Percentiles rank a stretch among this genome's conserved stretches.
Conservation (phyloP, 1,139 yeast genomes). For the Suhomyces maxii region DNA sequence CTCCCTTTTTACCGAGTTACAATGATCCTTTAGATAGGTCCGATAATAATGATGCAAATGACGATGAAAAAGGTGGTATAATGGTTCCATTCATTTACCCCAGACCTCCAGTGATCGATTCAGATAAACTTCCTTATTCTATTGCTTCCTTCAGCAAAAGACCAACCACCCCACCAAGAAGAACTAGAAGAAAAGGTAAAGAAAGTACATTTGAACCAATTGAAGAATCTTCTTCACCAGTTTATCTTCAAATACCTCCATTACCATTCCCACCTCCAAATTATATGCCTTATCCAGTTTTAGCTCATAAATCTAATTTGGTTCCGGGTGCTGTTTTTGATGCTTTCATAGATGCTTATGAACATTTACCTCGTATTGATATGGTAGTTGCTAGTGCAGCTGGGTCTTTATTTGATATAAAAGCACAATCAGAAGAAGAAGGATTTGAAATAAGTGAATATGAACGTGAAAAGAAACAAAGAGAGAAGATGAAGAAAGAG, state of each 20-base stretch:
- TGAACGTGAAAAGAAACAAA: constrained; percentile 3
- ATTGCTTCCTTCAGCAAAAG: constrained; percentile 13
- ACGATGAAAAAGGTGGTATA: constrained; percentile 28
- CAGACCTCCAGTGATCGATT: constrained; percentile 40
- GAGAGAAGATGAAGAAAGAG: neutral
- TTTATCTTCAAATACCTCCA: constrained; percentile 36
- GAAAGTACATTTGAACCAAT: neutral
- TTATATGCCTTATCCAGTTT: constrained; percentile 49
- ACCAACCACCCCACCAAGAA: constrained; percentile 8
- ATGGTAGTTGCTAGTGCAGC: constrained; percentile 55
- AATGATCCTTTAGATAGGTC: constrained; percentile 7
- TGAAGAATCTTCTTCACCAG: constrained; percentile 3
- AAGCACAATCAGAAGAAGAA: constrained; percentile 35
- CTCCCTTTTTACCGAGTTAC: constrained; percentile 27
- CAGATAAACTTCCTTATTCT: constrained; percentile 26
- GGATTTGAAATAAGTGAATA: constrained; percentile 21
- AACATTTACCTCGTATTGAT: constrained; percentile 40
- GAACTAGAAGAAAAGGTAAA: constrained; percentile 13
- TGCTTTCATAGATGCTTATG: constrained; percentile 39
- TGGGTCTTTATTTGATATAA: constrained; percentile 43
- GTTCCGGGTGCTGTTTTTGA: constrained; percentile 41
- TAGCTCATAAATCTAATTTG: constrained; percentile 37
- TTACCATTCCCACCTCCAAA: constrained; percentile 51
- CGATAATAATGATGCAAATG: constrained; percentile 10
- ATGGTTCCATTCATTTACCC: constrained; percentile 51